Conservation (phyloP, 139 green algal species). For the Choricystis sp. region DNA sequence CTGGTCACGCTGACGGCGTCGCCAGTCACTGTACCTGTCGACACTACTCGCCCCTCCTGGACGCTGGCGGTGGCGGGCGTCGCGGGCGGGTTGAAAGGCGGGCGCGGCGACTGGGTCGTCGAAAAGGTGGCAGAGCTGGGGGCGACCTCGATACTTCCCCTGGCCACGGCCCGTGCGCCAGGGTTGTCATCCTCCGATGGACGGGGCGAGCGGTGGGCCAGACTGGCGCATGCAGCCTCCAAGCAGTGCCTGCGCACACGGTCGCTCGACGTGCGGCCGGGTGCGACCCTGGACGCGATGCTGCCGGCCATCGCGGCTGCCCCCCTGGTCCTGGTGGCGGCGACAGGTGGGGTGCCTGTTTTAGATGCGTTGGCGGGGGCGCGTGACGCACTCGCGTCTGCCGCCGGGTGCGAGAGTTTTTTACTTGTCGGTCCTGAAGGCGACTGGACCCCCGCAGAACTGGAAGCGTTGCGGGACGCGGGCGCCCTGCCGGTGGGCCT, state of each 20-base stretch:
- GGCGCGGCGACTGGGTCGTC: conserved; percentile 70
- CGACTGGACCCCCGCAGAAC: conserved; percentile 65
- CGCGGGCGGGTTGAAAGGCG: conserved; percentile 61
- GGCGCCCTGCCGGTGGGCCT: conserved; percentile 52
- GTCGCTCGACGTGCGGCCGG: conserved; percentile 25
- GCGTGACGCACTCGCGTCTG: background rate
- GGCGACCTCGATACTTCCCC: conserved; percentile 42
- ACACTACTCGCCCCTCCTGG: background rate
- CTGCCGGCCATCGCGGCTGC: conserved; percentile 1
- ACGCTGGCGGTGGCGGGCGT: conserved; percentile 31
- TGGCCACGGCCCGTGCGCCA: conserved; percentile 48
- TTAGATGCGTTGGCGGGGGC: conserved; percentile 7
- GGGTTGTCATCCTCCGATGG: conserved; percentile 13
- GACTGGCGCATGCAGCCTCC: conserved; percentile 56
- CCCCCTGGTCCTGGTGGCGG: conserved; percentile 19
- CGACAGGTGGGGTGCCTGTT: conserved; percentile 30
- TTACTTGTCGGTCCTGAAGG: conserved; percentile 73
- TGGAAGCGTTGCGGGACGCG: conserved; percentile 22
- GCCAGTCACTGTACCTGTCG: background rate
- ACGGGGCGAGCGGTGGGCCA: conserved; percentile 32
- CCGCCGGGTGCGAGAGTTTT: conserved; percentile 9
- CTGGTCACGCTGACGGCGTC: background rate
- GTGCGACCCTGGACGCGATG: conserved; percentile 17
- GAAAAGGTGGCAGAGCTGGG: conserved; percentile 81
- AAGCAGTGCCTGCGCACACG: conserved; percentile 71